phyloP scores from a whole-genome alignment of 139 green algal species.

The Zygnema cylindricum region DNA sequence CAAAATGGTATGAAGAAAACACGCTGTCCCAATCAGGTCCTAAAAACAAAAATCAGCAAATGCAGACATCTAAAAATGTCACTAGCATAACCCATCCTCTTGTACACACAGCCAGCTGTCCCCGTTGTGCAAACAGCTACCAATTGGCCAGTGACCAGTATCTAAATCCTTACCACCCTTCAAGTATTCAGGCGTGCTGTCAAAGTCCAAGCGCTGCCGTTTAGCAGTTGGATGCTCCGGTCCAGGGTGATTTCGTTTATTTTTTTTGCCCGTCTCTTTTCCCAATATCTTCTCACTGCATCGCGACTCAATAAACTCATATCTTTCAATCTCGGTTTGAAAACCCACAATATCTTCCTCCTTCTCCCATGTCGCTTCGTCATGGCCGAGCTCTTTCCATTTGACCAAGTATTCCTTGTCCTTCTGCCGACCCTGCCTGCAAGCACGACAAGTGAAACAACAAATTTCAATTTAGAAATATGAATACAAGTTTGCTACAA shows the following conservation, averaged over 20 bases:
- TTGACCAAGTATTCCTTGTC: conserved; percentile 64
- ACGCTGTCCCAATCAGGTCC: too few species aligned
- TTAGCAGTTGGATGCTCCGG: conserved; percentile 1
- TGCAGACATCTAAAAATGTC: too few species aligned
- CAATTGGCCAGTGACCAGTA: too few species aligned
- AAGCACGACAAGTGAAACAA: not conserved
- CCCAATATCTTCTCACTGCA: not conserved
- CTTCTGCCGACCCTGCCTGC: not conserved
- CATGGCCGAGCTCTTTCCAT: conserved; percentile 57
- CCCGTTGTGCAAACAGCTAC: conserved; percentile 16
- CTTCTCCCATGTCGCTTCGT: conserved; percentile 61
- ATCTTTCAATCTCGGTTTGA: not conserved
- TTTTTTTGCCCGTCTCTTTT: conserved; percentile 24
- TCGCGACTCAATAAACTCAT: not conserved
- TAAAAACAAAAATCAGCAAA: too few species aligned
- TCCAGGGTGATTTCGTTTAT: not conserved
- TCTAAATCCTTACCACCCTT: conserved; percentile 44
- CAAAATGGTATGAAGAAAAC: too few species aligned
- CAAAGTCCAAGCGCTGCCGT: conserved; percentile 22
- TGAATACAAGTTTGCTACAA: conserved; percentile 7
- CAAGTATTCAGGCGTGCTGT: conserved; percentile 39
- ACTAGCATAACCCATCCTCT: too few species aligned
- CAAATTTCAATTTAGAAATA: not conserved
- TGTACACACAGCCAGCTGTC: conserved; percentile 88
- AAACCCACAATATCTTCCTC: conserved; percentile 41